Percentiles rank a stretch among this genome's conserved stretches.
Conservation (phyloP, 495 filamentous ascomycete genomes). For the Lophiotrema nucula region DNA sequence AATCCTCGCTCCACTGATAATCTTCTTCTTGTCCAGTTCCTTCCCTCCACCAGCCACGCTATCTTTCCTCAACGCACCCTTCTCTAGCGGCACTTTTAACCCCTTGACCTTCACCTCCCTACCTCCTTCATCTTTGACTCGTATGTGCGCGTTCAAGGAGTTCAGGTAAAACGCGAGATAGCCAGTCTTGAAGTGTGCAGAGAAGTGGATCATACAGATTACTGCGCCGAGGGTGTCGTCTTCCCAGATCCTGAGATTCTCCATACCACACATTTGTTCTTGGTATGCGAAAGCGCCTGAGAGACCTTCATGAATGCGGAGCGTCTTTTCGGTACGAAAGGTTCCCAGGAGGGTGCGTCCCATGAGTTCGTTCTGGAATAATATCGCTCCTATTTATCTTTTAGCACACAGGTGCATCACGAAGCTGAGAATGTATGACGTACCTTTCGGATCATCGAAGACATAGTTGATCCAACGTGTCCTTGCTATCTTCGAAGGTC, state of each 20-base stretch:
- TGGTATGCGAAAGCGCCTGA: constrained; percentile 39
- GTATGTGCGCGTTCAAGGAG: constrained; percentile 30
- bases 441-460: constrained; percentile 29
- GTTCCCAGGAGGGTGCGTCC: constrained; percentile 40
- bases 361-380: constrained; percentile 43
- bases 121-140: constrained; percentile 38
- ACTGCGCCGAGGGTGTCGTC: constrained; percentile 39
- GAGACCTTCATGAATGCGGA: constrained; percentile 42
- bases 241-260: constrained; percentile 44
- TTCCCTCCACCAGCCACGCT: constrained; percentile 6
- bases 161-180: constrained; percentile 44
- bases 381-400: constrained; percentile 23
- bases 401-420: no score
- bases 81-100: constrained; percentile 36
- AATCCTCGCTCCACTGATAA: constrained; percentile 34
- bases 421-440: neutral
- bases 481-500: constrained; percentile 23
- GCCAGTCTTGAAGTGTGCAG: constrained; percentile 39
- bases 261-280: constrained; percentile 46
- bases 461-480: constrained; percentile 46
- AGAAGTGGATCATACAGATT: constrained; percentile 42
- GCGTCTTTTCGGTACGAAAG: constrained; percentile 40
- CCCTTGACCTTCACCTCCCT: constrained; percentile 40
- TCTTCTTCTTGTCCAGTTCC: constrained; percentile 19
- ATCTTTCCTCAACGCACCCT: constrained; percentile 16